A percentile compares a stretch with the other conserved stretches of the same genome.
Evolutionary conservation across 2,329 filamentous ascomycete species (phyloP).

Genomic region (Emergomyces orientalis): DNA sequence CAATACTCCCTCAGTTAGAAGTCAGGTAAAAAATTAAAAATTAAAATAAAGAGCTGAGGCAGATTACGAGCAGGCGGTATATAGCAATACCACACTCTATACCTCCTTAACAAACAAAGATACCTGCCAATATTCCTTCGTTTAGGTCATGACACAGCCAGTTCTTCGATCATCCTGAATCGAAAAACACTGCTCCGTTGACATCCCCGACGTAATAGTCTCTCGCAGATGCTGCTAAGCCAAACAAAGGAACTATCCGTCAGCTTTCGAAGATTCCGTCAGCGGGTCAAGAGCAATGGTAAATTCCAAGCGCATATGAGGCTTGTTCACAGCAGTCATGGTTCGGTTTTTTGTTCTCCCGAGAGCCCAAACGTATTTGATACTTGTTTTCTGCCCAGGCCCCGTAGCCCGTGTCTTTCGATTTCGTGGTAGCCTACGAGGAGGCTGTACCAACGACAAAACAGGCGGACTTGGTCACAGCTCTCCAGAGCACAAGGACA

Average conservation of each 20-base stretch:
- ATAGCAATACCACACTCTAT: neutral
- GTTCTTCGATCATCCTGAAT: neutral
- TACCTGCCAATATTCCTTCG: neutral
- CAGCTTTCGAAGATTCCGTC: neutral
- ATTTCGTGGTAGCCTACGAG: neutral
- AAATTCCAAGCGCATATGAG: neutral
- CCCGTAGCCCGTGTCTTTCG: neutral
- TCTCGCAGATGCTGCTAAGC: neutral
- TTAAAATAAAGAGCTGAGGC: neutral
- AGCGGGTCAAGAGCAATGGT: neutral
- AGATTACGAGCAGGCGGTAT: neutral
- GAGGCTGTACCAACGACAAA: neutral
- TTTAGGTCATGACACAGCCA: neutral
- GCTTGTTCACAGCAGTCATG: neutral
- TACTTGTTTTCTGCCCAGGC: neutral
- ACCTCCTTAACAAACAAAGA: neutral
- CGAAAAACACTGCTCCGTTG: neutral
- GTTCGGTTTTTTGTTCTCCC: neutral
- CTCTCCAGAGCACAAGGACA: neutral
- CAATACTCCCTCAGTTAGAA: neutral
- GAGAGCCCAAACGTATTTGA: neutral
- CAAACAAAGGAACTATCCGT: neutral
- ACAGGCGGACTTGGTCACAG: neutral
- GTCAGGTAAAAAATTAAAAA: neutral
- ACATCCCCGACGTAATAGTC: neutral